These are phyloP conservation scores for Chalciporus sphaerocephalus DNA, from an alignment of 768 basidiomycete species.

Conservation along the genomic window DNA sequence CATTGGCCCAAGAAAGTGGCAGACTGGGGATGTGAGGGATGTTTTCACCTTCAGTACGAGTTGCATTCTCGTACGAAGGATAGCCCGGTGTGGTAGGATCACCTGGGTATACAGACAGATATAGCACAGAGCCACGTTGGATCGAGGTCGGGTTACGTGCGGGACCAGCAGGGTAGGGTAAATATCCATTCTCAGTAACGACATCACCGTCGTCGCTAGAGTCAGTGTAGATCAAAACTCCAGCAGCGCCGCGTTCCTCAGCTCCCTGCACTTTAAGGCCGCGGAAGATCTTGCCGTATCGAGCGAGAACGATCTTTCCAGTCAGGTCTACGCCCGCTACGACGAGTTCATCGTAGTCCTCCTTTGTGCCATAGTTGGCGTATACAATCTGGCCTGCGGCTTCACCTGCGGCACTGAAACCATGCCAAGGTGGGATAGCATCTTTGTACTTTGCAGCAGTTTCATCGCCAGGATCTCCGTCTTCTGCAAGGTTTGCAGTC, in stretches of 20 bases:
- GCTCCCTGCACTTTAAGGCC: constrained; percentile 88
- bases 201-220: constrained; percentile 82
- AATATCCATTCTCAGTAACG: constrained; percentile 70
- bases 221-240: constrained; percentile 79
- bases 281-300: constrained; percentile 75
- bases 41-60: constrained; percentile 55
- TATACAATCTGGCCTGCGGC: constrained; percentile 70
- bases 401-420: constrained; percentile 71
- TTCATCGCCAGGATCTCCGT: constrained; percentile 65
- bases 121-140: constrained; percentile 82
- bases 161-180: constrained; percentile 73
- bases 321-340: constrained; percentile 64
- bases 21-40: constrained; percentile 77
- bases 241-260: constrained; percentile 76
- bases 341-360: constrained; percentile 63
- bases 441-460: constrained; percentile 65
- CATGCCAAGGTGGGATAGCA: constrained; percentile 81
- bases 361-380: constrained; percentile 74
- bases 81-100: constrained; percentile 86
- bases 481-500: constrained; percentile 71
- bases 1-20: constrained; percentile 89
- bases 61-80: constrained; percentile 80
- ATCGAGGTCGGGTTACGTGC: constrained; percentile 82
- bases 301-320: constrained; percentile 72
- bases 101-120: constrained; percentile 59